Evolutionary conservation across 2,329 filamentous ascomycete genomes (phyloP).

Genomic region (Elsinoe necatrix): DNA sequence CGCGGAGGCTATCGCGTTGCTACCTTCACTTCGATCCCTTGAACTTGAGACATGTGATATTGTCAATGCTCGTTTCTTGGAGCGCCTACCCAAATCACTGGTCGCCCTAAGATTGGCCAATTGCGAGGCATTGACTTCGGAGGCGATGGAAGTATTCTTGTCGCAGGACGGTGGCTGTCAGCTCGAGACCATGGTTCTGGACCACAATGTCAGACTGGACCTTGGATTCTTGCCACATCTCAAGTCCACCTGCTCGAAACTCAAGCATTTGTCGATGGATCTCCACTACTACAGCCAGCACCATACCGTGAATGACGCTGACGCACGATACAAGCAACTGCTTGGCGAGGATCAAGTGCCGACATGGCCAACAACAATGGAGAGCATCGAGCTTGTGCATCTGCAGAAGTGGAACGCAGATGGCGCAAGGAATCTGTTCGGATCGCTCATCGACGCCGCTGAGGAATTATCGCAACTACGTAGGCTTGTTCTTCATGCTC

Average conservation of each 20-base stretch:
- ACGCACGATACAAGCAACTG: constrained; percentile 64
- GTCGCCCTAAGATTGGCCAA: constrained; percentile 65
- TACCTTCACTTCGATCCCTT: constrained; percentile 59
- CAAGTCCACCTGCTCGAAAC: constrained; percentile 56
- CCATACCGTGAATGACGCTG: constrained; percentile 58
- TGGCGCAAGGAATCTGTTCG: constrained; percentile 68
- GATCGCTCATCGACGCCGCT: constrained; percentile 67
- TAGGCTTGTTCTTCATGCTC: constrained; percentile 63
- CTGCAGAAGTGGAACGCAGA: constrained; percentile 62
- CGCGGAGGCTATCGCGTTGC: constrained; percentile 25
- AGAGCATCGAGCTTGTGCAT: constrained; percentile 64
- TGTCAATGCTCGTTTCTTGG: constrained; percentile 60
- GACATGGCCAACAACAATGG: constrained; percentile 66
- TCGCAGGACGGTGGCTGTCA: constrained; percentile 53
- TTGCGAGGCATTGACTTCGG: constrained; percentile 65
- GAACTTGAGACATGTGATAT: constrained; percentile 67
- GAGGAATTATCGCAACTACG: constrained; percentile 58
- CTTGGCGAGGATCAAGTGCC: constrained; percentile 57
- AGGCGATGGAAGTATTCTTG: constrained; percentile 58
- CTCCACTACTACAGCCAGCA: constrained; percentile 68
- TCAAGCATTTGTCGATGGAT: constrained; percentile 67
- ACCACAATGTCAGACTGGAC: constrained; percentile 71
- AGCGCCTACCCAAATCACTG: constrained; percentile 57
- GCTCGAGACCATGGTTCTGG: constrained; percentile 60
- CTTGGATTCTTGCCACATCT: constrained; percentile 65